phyloP scores from a whole-genome alignment of 306 rosid genomes.

The Fagus crenata region DNA sequence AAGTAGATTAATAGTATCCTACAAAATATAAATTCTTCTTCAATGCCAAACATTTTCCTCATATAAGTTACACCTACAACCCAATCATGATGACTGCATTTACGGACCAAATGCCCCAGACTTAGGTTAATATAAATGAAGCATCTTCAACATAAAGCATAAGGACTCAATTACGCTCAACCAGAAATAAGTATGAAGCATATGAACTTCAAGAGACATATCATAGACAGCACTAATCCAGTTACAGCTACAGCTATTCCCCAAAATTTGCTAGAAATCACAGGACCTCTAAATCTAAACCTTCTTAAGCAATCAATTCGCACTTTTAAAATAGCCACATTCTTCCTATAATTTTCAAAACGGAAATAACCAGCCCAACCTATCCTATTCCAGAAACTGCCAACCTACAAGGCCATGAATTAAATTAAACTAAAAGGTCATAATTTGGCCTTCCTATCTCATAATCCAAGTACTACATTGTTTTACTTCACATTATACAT shows the following conservation, averaged over 20 bases:
- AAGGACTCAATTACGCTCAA: background rate
- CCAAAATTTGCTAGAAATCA: conserved; percentile 2
- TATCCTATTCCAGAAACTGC: background rate
- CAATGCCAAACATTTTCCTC: background rate
- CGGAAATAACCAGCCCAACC: background rate
- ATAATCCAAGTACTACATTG: background rate
- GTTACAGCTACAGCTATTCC: conserved; percentile 9
- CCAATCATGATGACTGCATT: background rate
- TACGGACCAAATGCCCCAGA: background rate
- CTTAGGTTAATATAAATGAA: background rate
- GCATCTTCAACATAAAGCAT: background rate
- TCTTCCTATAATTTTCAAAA: background rate
- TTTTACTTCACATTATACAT: background rate
- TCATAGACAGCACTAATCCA: background rate
- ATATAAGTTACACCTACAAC: background rate
- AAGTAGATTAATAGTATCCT: background rate
- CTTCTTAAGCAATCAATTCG: conserved; percentile 1
- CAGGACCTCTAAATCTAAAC: conserved; percentile 4
- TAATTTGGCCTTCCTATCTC: background rate
- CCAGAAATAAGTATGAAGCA: background rate
- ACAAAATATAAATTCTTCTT: background rate
- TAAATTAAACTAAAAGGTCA: background rate
- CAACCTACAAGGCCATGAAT: background rate
- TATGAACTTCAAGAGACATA: background rate
- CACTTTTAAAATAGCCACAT: background rate